These are phyloP conservation scores for Drosera spatulata DNA, from an alignment of 179 eudicot genomes.

Conservation along the genomic window DNA sequence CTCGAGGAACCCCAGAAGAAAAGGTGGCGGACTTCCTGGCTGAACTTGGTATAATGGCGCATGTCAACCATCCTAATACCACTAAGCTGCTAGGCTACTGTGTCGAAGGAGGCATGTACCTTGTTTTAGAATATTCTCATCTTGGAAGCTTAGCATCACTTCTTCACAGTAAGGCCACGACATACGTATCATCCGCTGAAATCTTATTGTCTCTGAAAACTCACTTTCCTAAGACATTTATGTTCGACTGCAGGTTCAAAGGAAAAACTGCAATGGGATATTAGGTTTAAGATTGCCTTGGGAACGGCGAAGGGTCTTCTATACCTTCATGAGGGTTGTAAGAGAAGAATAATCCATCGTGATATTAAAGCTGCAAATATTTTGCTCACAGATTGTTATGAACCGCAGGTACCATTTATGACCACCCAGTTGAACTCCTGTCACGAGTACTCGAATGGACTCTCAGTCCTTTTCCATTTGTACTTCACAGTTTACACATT, in stretches of 20 bases:
- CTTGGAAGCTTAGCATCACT: constrained; percentile 35
- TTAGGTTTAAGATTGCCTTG: constrained; percentile 25
- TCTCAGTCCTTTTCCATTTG: too few species aligned
- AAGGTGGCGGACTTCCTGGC: constrained; percentile 21
- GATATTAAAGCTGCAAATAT: constrained; percentile 36
- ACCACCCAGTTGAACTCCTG: background rate
- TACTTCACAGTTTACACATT: too few species aligned
- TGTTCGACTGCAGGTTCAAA: constrained; percentile 16
- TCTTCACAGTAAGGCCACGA: constrained; percentile 16
- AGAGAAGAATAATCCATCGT: constrained; percentile 29
- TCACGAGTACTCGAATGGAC: too few species aligned
- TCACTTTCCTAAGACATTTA: background rate
- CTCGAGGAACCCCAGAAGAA: constrained; percentile 30
- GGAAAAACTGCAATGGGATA: constrained; percentile 21
- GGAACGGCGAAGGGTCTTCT: constrained; percentile 29
- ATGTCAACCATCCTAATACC: constrained; percentile 28
- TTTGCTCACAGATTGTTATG: constrained; percentile 23
- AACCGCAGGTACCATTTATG: constrained; percentile 22
- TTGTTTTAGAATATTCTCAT: constrained; percentile 31
- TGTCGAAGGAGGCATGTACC: constrained; percentile 38
- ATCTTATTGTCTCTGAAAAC: too few species aligned
- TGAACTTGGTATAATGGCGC: constrained; percentile 40
- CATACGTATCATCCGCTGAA: too few species aligned
- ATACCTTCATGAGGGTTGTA: constrained; percentile 33
- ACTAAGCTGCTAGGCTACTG: constrained; percentile 29